Percentiles rank a stretch among this genome's conserved stretches.
phyloP scores from a whole-genome alignment of 177 flowering plant species.

The Telopea speciosissima region DNA sequence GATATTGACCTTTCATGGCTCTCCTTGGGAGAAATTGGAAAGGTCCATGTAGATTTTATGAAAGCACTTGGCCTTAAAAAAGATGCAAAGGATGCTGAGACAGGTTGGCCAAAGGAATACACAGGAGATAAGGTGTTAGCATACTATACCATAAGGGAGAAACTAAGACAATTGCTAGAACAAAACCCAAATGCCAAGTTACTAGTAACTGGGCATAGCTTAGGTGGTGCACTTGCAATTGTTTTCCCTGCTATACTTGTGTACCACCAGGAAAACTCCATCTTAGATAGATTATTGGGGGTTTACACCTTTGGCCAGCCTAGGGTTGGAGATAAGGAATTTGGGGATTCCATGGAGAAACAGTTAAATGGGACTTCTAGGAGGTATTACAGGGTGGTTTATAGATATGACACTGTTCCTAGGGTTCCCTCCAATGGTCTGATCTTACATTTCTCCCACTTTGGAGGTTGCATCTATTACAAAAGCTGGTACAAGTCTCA shows the following conservation, averaged over 20 bases:
- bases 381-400: conserved; percentile 34
- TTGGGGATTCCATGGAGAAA: conserved; percentile 25
- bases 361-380: conserved; percentile 7
- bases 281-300: conserved; percentile 35
- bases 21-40: conserved; percentile 24
- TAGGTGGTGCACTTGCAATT: conserved; percentile 47
- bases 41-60: conserved; percentile 36
- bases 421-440: conserved; percentile 43
- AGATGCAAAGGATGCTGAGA: neutral
- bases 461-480: conserved; percentile 36
- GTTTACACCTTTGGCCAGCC: conserved; percentile 52
- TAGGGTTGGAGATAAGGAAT: conserved; percentile 35
- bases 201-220: conserved; percentile 45
- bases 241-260: conserved; percentile 30
- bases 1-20: conserved; percentile 41
- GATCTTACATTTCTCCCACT: conserved; percentile 40
- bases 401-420: conserved; percentile 25
- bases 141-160: conserved; percentile 37
- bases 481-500: conserved; percentile 37
- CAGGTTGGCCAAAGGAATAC: conserved; percentile 31
- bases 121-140: conserved; percentile 15
- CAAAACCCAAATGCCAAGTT: conserved; percentile 18
- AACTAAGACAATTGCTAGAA: conserved; percentile 16
- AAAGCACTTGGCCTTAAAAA: conserved; percentile 33
- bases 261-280: conserved; percentile 26